Percentiles rank a stretch among this genome's conserved stretches.
Evolutionary conservation across 768 basidiomycete genomes (phyloP).

Genomic region (Mycena albidolilacea): DNA sequence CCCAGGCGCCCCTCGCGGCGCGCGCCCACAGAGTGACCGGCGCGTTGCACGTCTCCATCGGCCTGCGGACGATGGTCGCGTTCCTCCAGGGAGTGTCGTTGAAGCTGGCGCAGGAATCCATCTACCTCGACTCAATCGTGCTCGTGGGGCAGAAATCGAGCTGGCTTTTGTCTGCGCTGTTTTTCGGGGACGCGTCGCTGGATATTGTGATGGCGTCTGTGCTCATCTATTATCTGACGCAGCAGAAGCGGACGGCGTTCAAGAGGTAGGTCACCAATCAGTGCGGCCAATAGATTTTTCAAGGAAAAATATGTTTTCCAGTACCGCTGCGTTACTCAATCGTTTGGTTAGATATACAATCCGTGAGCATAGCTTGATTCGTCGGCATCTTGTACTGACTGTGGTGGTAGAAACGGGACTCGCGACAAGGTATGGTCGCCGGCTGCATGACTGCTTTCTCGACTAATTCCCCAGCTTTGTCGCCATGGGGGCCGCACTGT

Average conservation of each 20-base stretch:
- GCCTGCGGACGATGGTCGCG: constrained; percentile 14
- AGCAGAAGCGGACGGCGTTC: constrained; percentile 16
- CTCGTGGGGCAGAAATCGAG: not conserved
- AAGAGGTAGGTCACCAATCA: not conserved
- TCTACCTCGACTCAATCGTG: constrained; percentile 15
- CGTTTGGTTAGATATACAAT: constrained; percentile 4
- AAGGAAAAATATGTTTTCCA: not conserved
- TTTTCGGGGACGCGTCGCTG: constrained; percentile 13
- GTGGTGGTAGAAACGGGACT: not conserved
- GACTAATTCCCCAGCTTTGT: not conserved
- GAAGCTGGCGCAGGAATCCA: not conserved
- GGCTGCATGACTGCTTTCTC: no score
- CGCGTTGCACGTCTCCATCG: constrained; percentile 17
- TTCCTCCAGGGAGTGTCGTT: constrained; percentile 19
- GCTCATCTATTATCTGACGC: constrained; percentile 18
- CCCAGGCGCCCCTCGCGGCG: constrained; percentile 24
- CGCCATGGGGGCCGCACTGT: not conserved
- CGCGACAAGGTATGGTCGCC: not conserved
- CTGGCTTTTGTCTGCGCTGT: not conserved
- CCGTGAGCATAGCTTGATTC: no score
- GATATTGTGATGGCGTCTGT: constrained; percentile 18
- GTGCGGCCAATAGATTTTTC: no score
- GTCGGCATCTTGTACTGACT: no score
- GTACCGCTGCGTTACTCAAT: constrained; percentile 14
- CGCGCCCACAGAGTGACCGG: constrained; percentile 20